phyloP scores from a whole-genome alignment of 2,329 filamentous ascomycete species.

The Clarireedia sp. region DNA sequence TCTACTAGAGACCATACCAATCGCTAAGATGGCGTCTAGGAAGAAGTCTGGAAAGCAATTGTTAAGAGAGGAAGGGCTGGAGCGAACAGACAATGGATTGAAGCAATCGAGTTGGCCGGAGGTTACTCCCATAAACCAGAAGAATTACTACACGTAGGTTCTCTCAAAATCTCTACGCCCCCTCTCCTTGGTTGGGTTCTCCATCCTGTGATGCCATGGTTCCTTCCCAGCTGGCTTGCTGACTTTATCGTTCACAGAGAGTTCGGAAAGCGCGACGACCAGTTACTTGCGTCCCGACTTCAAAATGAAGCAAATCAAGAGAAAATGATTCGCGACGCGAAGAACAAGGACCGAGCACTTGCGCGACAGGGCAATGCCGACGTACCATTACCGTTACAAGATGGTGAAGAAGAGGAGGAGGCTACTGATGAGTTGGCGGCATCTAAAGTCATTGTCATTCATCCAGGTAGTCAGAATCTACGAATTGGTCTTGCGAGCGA shows the following conservation, averaged over 20 bases:
- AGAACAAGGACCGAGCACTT: slow-evolving; percentile 78
- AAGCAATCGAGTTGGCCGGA: slow-evolving; percentile 91
- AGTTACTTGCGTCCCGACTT: slow-evolving; percentile 80
- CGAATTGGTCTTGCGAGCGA: slow-evolving; percentile 94
- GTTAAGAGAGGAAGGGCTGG: slow-evolving; percentile 53
- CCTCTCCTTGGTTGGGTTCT: no score
- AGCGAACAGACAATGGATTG: slow-evolving; percentile 97
- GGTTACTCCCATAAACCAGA: slow-evolving; percentile 91
- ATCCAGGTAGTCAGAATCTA: slow-evolving; percentile 90
- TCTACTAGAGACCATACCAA: no score
- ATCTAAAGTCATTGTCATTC: slow-evolving; percentile 89
- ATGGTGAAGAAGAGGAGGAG: slow-evolving; percentile 39
- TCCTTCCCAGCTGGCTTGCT: background rate
- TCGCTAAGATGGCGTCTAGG: slow-evolving; percentile 24
- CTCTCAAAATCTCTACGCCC: no score
- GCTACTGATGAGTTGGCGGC: slow-evolving; percentile 59
- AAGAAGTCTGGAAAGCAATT: slow-evolving; percentile 32
- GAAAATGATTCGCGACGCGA: slow-evolving; percentile 73
- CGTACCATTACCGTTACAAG: slow-evolving; percentile 51
- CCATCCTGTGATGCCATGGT: no score
- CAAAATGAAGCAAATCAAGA: slow-evolving; percentile 83
- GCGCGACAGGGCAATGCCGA: slow-evolving; percentile 67
- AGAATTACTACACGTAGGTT: slow-evolving; percentile 95
- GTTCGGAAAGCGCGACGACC: slow-evolving; percentile 96
- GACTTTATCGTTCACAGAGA: slow-evolving; percentile 49